These are phyloP conservation scores for Starmerella scarabaei DNA, from an alignment of 805 yeast genomes.

Conservation along the genomic window DNA sequence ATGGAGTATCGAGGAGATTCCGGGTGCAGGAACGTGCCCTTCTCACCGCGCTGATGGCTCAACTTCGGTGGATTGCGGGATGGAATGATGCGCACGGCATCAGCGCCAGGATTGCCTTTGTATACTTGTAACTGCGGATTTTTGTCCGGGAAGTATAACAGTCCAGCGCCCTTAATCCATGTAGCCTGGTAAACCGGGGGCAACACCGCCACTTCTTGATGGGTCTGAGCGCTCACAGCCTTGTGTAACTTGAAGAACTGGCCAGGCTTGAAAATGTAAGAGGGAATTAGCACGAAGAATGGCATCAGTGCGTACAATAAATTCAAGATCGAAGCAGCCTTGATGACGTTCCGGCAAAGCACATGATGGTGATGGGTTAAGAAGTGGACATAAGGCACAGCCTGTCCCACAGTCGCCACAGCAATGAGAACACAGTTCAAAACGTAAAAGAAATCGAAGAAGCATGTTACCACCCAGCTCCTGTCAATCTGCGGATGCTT, in stretches of 20 bases:
- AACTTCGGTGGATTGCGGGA: slow-evolving; percentile 35
- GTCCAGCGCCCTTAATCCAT: slow-evolving; percentile 58
- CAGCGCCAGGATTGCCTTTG: slow-evolving; percentile 35
- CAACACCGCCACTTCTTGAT: slow-evolving; percentile 27
- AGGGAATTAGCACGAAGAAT: slow-evolving; percentile 35
- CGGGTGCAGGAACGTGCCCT: slow-evolving; percentile 32
- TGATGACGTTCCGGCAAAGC: slow-evolving; percentile 43
- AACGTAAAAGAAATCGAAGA: slow-evolving; percentile 39
- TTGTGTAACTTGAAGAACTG: slow-evolving; percentile 25
- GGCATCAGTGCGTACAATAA: slow-evolving; percentile 44
- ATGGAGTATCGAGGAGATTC: slow-evolving; percentile 26
- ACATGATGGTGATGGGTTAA: slow-evolving; percentile 33
- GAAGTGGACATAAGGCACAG: slow-evolving; percentile 46
- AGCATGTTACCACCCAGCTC: slow-evolving; percentile 35
- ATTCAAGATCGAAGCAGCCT: slow-evolving; percentile 39
- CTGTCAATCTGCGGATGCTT: slow-evolving; percentile 61
- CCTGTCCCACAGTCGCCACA: slow-evolving; percentile 55
- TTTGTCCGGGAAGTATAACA: slow-evolving; percentile 46
- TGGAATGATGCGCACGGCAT: slow-evolving; percentile 47
- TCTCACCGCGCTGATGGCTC: slow-evolving; percentile 37
- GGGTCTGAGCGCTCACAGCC: slow-evolving; percentile 13
- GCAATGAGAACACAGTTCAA: slow-evolving; percentile 45
- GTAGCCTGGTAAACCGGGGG: slow-evolving; percentile 44
- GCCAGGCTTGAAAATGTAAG: slow-evolving; percentile 47
- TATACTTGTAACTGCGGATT: slow-evolving; percentile 31